These are phyloP conservation scores for Saturnispora hagleri DNA, from an alignment of 805 yeast species.

Conservation along the genomic window DNA sequence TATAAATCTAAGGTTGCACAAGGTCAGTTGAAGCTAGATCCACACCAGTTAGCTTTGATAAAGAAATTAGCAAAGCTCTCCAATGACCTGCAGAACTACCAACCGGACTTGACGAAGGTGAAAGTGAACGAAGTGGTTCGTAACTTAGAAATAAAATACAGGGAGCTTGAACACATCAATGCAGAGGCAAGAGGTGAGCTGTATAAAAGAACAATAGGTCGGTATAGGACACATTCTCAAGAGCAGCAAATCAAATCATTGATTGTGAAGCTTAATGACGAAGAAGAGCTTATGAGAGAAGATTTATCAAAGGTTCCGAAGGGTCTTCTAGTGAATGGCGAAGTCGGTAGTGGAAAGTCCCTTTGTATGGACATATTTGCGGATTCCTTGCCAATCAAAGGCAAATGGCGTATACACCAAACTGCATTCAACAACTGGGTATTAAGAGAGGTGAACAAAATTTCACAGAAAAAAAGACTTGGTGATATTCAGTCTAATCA, in stretches of 20 bases:
- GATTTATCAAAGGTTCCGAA: constrained; percentile 51
- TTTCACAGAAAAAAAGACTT: constrained; percentile 35
- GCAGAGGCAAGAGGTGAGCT: constrained; percentile 15
- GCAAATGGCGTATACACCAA: constrained; percentile 65
- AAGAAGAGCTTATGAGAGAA: constrained; percentile 29
- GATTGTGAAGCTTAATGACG: constrained; percentile 45
- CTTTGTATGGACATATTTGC: constrained; percentile 70
- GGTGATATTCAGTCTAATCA: constrained; percentile 25
- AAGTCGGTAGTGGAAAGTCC: constrained; percentile 68
- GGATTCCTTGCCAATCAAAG: constrained; percentile 47
- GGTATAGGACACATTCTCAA: constrained; percentile 16
- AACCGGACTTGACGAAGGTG: constrained; percentile 42
- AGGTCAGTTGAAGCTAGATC: constrained; percentile 47
- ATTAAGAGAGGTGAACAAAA: constrained; percentile 48
- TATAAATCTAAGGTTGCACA: constrained; percentile 44
- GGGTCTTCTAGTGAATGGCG: constrained; percentile 56
- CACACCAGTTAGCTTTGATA: constrained; percentile 49
- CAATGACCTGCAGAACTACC: constrained; percentile 52
- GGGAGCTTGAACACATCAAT: constrained; percentile 8
- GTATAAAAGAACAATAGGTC: constrained; percentile 24
- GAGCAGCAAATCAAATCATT: constrained; percentile 29
- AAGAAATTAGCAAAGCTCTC: constrained; percentile 56
- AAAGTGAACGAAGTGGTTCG: constrained; percentile 33
- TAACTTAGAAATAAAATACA: constrained; percentile 24
- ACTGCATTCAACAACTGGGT: constrained; percentile 64